Base-by-base conservation (phyloP, 495 filamentous ascomycete genomes). In the Lindgomyces ingoldianus region DNA sequence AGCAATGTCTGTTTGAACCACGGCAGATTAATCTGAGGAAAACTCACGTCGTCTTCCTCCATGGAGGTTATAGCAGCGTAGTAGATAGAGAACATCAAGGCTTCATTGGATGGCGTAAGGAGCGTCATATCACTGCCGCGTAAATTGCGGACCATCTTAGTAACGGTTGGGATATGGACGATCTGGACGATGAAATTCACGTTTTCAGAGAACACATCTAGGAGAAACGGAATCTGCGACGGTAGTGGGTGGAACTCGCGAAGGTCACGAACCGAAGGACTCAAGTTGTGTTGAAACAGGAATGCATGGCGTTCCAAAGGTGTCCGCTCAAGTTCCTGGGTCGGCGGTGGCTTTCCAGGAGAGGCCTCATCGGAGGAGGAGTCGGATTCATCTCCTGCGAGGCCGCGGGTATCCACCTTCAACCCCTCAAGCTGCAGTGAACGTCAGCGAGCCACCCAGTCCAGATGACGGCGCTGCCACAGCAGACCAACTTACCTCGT, bases 41-140 rank as follows among this genome's bases (percentile, higher is more conserved):
- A 47, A 68, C 70, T 24, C 67, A 63, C 68, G 47, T 85, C 81
- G 4, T 83, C 79, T 9, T 83, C 79, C 21, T 84, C 83, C 80
- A 85, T 80, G 0, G 83, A 86, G 0, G 75, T 78, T 11, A 86
- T 70, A 1, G 85, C 78, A 0, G 83, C 79, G 68, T 85, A 87
- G 68, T 85, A 87, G 4, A 87, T 83, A 0, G 83, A 75, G 69
- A 86, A 85, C 70, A 86, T 73, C 46, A 87, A 69, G 12, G 85
- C 83, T 63, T 87, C 81, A 50, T 84, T 78, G 25, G 76, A 70
- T 4, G 78, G 75, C 0, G 77, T 74, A 0, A 80, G 65, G 19
- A 58, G 49, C 22, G 75, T 68, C 54, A 72, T 67, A 21, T 75
- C 70, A 41, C 67, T 69, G 2, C 72, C 70, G 9, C 76, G 75